Base-by-base conservation (phyloP, 441 rosid species). In the Syzygium syzygioides region DNA sequence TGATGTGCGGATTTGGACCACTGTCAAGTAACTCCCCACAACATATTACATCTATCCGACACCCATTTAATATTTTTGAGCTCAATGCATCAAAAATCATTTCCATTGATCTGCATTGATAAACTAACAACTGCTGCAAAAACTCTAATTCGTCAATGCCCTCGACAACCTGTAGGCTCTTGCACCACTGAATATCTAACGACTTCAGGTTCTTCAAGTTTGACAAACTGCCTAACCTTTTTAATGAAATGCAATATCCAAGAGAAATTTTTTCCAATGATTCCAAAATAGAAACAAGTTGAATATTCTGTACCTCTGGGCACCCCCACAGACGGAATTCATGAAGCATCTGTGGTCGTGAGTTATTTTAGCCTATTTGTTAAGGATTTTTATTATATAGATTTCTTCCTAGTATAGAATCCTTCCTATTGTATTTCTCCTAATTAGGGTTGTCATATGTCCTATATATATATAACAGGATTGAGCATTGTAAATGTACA, bases 151-250 rank as follows among this genome's bases (percentile, higher is more conserved):
- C 64, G 0, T 26, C 30, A 59, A 59, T 5, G 30, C 64, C 30
- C 64, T 59, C 30, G 4, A 59, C 64, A 26, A 59, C 64, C 30
- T 26, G 0, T 2, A 59, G 64, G 30, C 64, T 26, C 0, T 2
- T 0, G 30, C 64, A 59, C n/a, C 0, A 13, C 0, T 2, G 0
- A 59, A 59, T 55, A 9, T 55, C 7, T 0, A 0, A 25, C 26
- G 2, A 4, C 5, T 10, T 25, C 62, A 57, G 11, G n/a, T 57
- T 25, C n/a, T 57, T 57, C 14, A 0, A 57, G 62, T 57, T 57
- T 57, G 62, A 57, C 62, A 57, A 25, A 57, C n/a, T n/a, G 14
- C 62, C 62, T 57, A 57, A 25, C 6, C n/a, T 57, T 57, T 57
- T 57, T 23, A 57, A 11, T 0, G 64, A 59, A 59, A 0, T 10